These are phyloP conservation scores for Podospora comata DNA, from an alignment of 495 filamentous ascomycete genomes.

Conservation along the genomic window DNA sequence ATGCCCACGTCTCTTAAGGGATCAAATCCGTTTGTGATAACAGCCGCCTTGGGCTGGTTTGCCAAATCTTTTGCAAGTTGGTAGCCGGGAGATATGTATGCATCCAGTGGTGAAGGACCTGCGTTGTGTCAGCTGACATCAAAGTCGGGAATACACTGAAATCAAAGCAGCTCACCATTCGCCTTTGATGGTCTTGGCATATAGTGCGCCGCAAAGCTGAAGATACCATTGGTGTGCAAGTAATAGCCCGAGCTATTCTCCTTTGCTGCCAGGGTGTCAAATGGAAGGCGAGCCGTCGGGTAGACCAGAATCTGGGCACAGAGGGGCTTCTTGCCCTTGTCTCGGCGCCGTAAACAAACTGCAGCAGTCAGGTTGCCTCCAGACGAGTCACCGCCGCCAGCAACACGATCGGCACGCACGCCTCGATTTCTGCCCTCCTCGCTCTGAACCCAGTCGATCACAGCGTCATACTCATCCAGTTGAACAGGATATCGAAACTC, in stretches of 20 bases:
- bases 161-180: slow-evolving; percentile 12
- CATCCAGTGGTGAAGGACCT: slow-evolving; percentile 19
- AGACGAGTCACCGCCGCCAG: slow-evolving; percentile 36
- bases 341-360: slow-evolving; percentile 28
- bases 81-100: slow-evolving; percentile 27
- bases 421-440: slow-evolving; percentile 22
- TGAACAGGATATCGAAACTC: slow-evolving; percentile 39
- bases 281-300: slow-evolving; percentile 37
- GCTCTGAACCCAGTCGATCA: slow-evolving; percentile 31
- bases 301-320: slow-evolving; percentile 37
- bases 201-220: slow-evolving; percentile 39
- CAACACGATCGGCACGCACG: slow-evolving; percentile 27
- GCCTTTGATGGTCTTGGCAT: slow-evolving; percentile 27
- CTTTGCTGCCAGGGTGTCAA: slow-evolving; percentile 33
- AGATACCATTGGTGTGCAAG: slow-evolving; percentile 41
- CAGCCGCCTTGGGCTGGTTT: slow-evolving; percentile 26
- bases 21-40: slow-evolving; percentile 42
- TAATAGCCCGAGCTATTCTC: slow-evolving; percentile 38
- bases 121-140: not conserved
- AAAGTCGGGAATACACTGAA: not conserved
- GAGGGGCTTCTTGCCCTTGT: slow-evolving; percentile 25
- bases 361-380: slow-evolving; percentile 41
- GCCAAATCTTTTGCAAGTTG: slow-evolving; percentile 19
- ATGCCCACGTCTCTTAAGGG: slow-evolving; percentile 39
- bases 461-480: slow-evolving; percentile 34